These are phyloP conservation scores for Hyaloscypha hepaticicola DNA, from an alignment of 495 filamentous ascomycete species.

Conservation along the genomic window DNA sequence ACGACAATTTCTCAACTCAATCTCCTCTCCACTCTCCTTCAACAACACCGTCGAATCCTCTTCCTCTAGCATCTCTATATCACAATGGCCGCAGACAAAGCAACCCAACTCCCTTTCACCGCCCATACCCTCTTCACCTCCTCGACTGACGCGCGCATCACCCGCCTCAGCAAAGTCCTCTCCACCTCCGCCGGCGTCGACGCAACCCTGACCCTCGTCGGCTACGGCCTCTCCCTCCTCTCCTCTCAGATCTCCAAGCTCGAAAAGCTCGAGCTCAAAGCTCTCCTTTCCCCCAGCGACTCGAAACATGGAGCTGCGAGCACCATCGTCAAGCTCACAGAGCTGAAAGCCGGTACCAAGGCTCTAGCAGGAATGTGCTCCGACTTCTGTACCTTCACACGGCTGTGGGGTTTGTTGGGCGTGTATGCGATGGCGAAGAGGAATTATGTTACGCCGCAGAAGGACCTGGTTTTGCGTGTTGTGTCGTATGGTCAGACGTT, in stretches of 20 bases:
- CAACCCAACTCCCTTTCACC: background rate
- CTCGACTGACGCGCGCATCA: conserved; percentile 45
- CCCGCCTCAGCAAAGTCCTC: conserved; percentile 55
- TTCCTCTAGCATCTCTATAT: background rate
- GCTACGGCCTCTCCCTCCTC: conserved; percentile 57
- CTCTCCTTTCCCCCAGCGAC: background rate
- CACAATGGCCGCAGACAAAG: conserved; percentile 11
- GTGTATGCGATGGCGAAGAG: conserved; percentile 69
- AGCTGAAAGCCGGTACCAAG: conserved; percentile 34
- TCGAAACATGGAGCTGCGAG: conserved; percentile 35
- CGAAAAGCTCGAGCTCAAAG: background rate
- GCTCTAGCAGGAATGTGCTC: conserved; percentile 50
- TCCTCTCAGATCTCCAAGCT: conserved; percentile 36
- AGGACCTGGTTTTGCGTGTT: conserved; percentile 44
- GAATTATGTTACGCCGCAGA: conserved; percentile 14
- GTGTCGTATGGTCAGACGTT: conserved; percentile 59
- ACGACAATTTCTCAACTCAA: too few species aligned
- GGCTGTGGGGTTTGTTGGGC: conserved; percentile 73
- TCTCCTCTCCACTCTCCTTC: too few species aligned
- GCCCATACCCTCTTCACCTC: conserved; percentile 1
- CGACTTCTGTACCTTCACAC: conserved; percentile 66
- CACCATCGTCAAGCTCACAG: conserved; percentile 39
- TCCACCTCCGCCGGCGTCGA: conserved; percentile 57
- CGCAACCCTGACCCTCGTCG: conserved; percentile 56
- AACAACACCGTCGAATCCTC: too few species aligned